Evolutionary conservation across 345 rosid species (phyloP).

Genomic region (Salix koriyanagi): DNA sequence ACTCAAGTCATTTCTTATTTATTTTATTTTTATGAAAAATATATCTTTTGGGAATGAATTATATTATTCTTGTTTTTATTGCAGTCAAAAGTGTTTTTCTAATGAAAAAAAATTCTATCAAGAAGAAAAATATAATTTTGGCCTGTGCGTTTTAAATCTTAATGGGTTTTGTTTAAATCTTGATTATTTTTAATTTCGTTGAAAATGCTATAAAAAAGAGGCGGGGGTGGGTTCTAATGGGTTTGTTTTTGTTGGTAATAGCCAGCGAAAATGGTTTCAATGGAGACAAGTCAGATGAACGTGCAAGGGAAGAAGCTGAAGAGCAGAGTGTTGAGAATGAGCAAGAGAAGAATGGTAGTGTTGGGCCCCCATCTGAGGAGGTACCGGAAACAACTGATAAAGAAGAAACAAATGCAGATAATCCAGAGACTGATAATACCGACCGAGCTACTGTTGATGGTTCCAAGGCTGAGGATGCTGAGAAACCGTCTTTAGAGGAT

Average conservation of each 20-base stretch:
- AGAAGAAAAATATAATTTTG: neutral
- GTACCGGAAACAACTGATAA: conserved; percentile 8
- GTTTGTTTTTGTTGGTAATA: conserved; percentile 10
- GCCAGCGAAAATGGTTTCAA: conserved; percentile 43
- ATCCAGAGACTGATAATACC: conserved; percentile 14
- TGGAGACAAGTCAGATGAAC: conserved; percentile 28
- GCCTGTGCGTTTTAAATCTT: neutral
- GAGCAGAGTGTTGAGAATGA: conserved; percentile 19
- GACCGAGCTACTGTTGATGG: conserved; percentile 27
- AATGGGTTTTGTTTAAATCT: neutral
- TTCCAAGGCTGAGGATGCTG: conserved; percentile 18
- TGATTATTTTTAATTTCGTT: neutral
- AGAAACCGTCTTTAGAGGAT: conserved; percentile 26
- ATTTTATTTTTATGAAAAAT: no score
- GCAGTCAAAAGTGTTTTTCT: neutral
- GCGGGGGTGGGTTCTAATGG: neutral
- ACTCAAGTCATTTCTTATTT: neutral
- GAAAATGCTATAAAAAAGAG: neutral
- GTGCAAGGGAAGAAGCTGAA: conserved; percentile 11
- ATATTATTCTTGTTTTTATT: neutral
- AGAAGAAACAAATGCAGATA: conserved; percentile 18
- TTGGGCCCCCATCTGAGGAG: conserved; percentile 15
- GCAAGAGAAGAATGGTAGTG: conserved; percentile 24
- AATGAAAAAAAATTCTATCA: neutral
- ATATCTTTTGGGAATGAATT: neutral